Conservation (phyloP, 176 grass and related monocot species). For the Pontederia crassipes region DNA sequence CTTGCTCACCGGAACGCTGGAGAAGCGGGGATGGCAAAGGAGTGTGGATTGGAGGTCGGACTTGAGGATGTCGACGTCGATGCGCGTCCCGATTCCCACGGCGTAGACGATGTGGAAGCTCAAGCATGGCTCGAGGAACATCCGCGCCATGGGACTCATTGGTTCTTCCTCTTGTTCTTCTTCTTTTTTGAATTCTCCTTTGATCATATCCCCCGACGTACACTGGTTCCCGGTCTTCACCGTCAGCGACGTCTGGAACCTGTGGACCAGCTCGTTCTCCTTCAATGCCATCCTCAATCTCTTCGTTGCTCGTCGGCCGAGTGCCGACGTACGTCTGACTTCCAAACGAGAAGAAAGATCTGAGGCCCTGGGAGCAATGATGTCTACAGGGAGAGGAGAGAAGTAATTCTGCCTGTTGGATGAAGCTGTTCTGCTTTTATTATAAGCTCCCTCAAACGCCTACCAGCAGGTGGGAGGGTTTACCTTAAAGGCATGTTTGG, state of each 20-base stretch:
- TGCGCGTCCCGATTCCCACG: conserved; percentile 29
- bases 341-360: too few species aligned
- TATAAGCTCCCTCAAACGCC: too few species aligned
- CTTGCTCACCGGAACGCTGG: conserved; percentile 55
- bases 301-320: too few species aligned
- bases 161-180: conserved; percentile 27
- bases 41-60: conserved; percentile 51
- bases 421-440: too few species aligned
- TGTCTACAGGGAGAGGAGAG: too few species aligned
- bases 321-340: too few species aligned
- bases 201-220: background rate
- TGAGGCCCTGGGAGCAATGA: too few species aligned
- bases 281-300: too few species aligned
- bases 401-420: too few species aligned
- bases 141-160: conserved; percentile 65
- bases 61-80: conserved; percentile 34
- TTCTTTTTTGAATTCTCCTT: background rate
- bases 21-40: conserved; percentile 73
- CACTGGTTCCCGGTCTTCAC: background rate
- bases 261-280: background rate
- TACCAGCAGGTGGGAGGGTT: too few species aligned
- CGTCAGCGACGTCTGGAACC: background rate
- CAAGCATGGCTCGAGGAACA: conserved; percentile 65
- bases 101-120: conserved; percentile 66
- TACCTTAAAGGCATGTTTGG: too few species aligned